Conservation (phyloP, 2,329 filamentous ascomycete genomes). For the Tympanopsis confertula region DNA sequence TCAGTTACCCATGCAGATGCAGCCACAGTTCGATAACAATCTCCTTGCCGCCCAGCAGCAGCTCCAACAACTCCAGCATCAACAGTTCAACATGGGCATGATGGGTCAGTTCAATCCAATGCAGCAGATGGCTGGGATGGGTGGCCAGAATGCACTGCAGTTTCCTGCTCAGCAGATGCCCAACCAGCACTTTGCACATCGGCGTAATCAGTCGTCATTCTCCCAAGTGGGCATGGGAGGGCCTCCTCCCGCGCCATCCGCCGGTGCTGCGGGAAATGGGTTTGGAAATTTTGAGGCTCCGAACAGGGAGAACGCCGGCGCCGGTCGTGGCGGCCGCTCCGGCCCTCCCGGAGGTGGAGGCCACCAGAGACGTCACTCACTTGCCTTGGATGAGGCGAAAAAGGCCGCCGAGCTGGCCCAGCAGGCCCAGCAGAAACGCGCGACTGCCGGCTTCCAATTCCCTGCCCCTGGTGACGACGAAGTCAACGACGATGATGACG, state of each 20-base stretch:
- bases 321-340: constrained; percentile 61
- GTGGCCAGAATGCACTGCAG: constrained; percentile 75
- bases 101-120: constrained; percentile 68
- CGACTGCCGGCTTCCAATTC: constrained; percentile 89
- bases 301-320: constrained; percentile 20
- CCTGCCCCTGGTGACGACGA: constrained; percentile 64
- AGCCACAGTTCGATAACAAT: background rate
- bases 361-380: constrained; percentile 85
- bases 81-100: constrained; percentile 96
- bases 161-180: constrained; percentile 72
- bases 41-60: constrained; percentile 53
- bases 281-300: constrained; percentile 71
- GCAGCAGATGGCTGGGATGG: constrained; percentile 70
- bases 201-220: constrained; percentile 93
- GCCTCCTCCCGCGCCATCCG: constrained; percentile 83
- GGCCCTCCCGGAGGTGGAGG: constrained; percentile 59
- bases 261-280: constrained; percentile 63
- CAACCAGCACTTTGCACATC: constrained; percentile 73
- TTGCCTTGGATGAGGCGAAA: constrained; percentile 89
- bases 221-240: constrained; percentile 84
- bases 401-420: constrained; percentile 94
- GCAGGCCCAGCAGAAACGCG: constrained; percentile 94
- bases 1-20: background rate
- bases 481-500: constrained; percentile 34
- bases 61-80: constrained; percentile 95